These are phyloP conservation scores for Croton laevigatus DNA, from an alignment of 441 rosid genomes.

Conservation along the genomic window DNA sequence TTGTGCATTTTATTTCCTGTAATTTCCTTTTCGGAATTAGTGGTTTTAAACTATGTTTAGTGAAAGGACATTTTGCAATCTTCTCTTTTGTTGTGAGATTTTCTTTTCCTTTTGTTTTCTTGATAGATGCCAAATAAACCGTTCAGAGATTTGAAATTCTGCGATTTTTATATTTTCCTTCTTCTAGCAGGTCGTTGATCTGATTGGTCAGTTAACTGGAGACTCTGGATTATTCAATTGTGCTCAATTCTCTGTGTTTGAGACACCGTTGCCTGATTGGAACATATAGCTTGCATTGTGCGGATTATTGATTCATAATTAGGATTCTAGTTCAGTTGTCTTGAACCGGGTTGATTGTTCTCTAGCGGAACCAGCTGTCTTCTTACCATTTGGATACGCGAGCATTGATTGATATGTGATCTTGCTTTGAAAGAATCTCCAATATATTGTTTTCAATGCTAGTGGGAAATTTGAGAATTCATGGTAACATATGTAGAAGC, in stretches of 20 bases:
- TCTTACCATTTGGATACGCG: conserved; percentile 9
- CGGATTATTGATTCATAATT: conserved; percentile 26
- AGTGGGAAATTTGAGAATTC: conserved; percentile 31
- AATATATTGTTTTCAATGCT: conserved; percentile 30
- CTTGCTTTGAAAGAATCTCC: conserved; percentile 16
- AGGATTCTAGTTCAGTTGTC: conserved; percentile 16
- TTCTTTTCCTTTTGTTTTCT: conserved; percentile 3
- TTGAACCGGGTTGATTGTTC: conserved; percentile 8
- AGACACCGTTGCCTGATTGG: conserved; percentile 18
- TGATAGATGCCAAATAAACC: conserved; percentile 6
- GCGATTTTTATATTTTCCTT: conserved; percentile 17
- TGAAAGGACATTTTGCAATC: conserved; percentile 15
- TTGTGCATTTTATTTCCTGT: background rate
- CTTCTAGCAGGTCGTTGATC: conserved; percentile 35
- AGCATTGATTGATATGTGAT: conserved; percentile 14
- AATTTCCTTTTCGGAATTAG: conserved; percentile 12
- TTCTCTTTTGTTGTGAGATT: background rate
- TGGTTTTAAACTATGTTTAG: background rate
- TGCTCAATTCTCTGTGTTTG: conserved; percentile 20
- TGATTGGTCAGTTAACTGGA: conserved; percentile 18
- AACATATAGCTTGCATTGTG: conserved; percentile 24
- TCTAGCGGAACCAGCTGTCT: background rate
- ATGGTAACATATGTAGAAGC: conserved; percentile 30
- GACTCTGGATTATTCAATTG: conserved; percentile 27
- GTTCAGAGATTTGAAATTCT: conserved; percentile 11